Base-by-base conservation (phyloP, 2,329 filamentous ascomycete genomes). In the Lasiodiplodia sp. region DNA sequence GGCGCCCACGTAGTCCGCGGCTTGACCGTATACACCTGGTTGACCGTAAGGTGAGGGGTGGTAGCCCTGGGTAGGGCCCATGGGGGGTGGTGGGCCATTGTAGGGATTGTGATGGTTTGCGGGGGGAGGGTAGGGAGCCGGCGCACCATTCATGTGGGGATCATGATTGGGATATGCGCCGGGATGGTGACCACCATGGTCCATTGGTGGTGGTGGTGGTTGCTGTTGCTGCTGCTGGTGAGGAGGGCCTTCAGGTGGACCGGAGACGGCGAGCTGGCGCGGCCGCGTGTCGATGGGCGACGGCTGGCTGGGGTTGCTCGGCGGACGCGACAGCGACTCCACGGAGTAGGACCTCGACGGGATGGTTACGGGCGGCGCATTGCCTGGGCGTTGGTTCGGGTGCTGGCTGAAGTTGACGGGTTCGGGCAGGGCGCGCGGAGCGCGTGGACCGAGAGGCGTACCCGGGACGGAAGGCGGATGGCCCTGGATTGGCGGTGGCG, bases 251-350 rank as follows among this genome's bases (percentile, higher is more conserved):
- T 64, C 60, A n/a, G 28, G 58, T 18, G 58, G 38, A 14, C 66
- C 66, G 40, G 66, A 60, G 55, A 34, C 66, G 44, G 66, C 63
- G 51, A 66, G 49, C 53, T 51, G 67, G 53, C 58, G 67, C 16
- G 67, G 67, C 18, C 67, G 67, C 11, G 57, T 55, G 58, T 68
- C 67, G 51, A 68, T 68, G 57, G 67, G 67, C 60, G 72, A 66
- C 21, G 67, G 71, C 25, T 72, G 71, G 71, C 76, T 77, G 34
- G 77, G 76, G 56, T 75, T 76, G 34, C 56, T 68, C 18, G 74
- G 75, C 52, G 77, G 74, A 37, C 75, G 73, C 47, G 76, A 73
- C 69, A 78, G 78, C 52, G 73, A 75, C 71, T 80, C 77, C 71
- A 78, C 76, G 28, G 76, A 70, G 37, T 74, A 69, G 60, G 68